phyloP scores from a whole-genome alignment of 495 filamentous ascomycete genomes.

The Hypomontagnella submonticulosa region DNA sequence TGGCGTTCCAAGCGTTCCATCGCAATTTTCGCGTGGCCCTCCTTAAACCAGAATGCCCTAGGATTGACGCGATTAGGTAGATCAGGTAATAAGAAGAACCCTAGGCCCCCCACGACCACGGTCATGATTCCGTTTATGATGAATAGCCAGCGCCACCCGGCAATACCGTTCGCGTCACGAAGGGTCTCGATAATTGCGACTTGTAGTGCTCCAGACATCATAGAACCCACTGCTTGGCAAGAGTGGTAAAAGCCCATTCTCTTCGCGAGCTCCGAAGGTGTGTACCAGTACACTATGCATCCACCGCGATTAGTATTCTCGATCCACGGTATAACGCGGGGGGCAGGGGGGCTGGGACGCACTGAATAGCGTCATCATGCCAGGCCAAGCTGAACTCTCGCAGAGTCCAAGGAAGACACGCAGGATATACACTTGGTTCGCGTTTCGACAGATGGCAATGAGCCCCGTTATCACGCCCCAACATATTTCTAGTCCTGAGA shows the following conservation, averaged over 20 bases:
- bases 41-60: constrained; percentile 52
- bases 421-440: constrained; percentile 51
- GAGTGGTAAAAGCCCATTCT: constrained; percentile 58
- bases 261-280: constrained; percentile 52
- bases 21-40: constrained; percentile 44
- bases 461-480: constrained; percentile 57
- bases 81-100: constrained; percentile 63
- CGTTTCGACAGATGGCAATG: constrained; percentile 45
- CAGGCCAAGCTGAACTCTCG: constrained; percentile 59
- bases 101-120: constrained; percentile 57
- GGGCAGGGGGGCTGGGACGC: constrained; percentile 11
- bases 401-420: constrained; percentile 65
- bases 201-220: constrained; percentile 62
- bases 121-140: constrained; percentile 61
- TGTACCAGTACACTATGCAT: constrained; percentile 53
- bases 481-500: constrained; percentile 54
- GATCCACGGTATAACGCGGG: too few relatives aligned
- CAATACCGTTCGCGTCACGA: constrained; percentile 58
- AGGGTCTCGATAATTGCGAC: constrained; percentile 63
- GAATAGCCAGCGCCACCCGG: constrained; percentile 71
- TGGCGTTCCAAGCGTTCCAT: constrained; percentile 49
- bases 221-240: constrained; percentile 51
- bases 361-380: constrained; percentile 56
- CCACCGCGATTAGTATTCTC: constrained; percentile 3
- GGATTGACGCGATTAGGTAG: constrained; percentile 56